Conservation (phyloP, 805 yeast genomes). For the Candida hispaniensis region DNA sequence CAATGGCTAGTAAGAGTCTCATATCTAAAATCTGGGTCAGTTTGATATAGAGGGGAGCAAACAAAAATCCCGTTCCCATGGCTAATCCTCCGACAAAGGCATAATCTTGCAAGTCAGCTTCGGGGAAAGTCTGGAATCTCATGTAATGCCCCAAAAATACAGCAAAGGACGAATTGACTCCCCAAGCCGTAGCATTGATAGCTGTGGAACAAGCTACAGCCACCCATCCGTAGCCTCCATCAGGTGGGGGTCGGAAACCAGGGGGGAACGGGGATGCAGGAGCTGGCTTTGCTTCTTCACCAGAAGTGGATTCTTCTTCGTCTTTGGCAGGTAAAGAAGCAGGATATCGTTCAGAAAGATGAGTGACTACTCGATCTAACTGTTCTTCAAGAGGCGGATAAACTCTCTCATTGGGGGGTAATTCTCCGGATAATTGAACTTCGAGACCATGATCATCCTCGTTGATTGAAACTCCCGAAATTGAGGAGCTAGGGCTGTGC, state of each 20-base stretch:
- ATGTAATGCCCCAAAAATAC: conserved; percentile 15
- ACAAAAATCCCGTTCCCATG: conserved; percentile 13
- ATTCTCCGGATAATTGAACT: too few relatives aligned
- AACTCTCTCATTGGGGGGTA: too few relatives aligned
- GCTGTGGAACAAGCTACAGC: conserved; percentile 12
- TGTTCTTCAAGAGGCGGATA: too few relatives aligned
- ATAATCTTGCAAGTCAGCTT: conserved; percentile 8
- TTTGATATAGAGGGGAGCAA: conserved; percentile 12
- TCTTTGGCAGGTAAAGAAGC: neutral
- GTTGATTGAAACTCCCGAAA: too few relatives aligned
- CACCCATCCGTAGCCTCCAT: conserved; percentile 17
- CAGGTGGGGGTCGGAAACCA: conserved; percentile 15
- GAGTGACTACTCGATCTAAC: conserved; percentile 12
- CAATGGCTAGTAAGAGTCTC: conserved; percentile 8
- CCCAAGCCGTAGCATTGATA: conserved; percentile 15
- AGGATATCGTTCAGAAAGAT: conserved; percentile 9
- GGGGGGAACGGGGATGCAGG: conserved; percentile 15
- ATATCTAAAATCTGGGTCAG: conserved; percentile 6
- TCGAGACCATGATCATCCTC: too few relatives aligned
- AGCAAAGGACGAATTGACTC: conserved; percentile 15
- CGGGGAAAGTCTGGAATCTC: conserved; percentile 11
- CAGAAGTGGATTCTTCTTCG: neutral
- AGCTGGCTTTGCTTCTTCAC: conserved; percentile 3
- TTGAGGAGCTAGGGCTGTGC: too few relatives aligned
- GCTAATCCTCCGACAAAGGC: conserved; percentile 14